Conservation (phyloP, 2,329 filamentous ascomycete species). For the Coniochaeta ligniaria region DNA sequence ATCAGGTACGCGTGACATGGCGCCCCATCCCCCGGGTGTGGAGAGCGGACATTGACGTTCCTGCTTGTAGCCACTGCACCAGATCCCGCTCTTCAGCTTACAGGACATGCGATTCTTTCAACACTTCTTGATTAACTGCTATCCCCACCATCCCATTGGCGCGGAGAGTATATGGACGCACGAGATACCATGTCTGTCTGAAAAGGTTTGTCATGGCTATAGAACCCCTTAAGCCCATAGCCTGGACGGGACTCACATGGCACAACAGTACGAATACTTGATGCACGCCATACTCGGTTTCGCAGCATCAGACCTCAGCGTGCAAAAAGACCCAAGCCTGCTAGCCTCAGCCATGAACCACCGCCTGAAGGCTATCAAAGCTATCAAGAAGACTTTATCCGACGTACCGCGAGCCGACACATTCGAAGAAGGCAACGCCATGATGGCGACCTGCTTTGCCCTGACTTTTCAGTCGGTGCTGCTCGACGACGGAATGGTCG, state of each 20-base stretch:
- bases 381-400: conserved; percentile 48
- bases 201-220: conserved; percentile 41
- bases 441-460: conserved; percentile 52
- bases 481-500: conserved; percentile 50
- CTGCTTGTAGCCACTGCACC: conserved; percentile 41
- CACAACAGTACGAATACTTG: conserved; percentile 50
- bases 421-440: conserved; percentile 49
- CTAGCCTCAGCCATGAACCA: conserved; percentile 53
- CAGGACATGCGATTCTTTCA: conserved; percentile 65
- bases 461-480: conserved; percentile 52
- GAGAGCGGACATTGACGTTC: background rate
- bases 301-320: conserved; percentile 57
- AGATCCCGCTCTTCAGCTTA: conserved; percentile 51
- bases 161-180: conserved; percentile 62
- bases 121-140: conserved; percentile 55
- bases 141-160: conserved; percentile 57
- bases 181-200: conserved; percentile 58
- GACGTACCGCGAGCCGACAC: conserved; percentile 30
- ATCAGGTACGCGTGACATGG: conserved; percentile 31
- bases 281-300: conserved; percentile 66
- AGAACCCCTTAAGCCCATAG: background rate
- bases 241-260: conserved; percentile 8
- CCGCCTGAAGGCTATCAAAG: conserved; percentile 56
- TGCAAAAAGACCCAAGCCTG: conserved; percentile 38
- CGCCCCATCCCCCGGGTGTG: background rate